Evolutionary conservation across 176 grass and related monocot genomes (phyloP), one percentile per base, ranked within the genome.

Genomic region (Triticum turgidum): DNA sequence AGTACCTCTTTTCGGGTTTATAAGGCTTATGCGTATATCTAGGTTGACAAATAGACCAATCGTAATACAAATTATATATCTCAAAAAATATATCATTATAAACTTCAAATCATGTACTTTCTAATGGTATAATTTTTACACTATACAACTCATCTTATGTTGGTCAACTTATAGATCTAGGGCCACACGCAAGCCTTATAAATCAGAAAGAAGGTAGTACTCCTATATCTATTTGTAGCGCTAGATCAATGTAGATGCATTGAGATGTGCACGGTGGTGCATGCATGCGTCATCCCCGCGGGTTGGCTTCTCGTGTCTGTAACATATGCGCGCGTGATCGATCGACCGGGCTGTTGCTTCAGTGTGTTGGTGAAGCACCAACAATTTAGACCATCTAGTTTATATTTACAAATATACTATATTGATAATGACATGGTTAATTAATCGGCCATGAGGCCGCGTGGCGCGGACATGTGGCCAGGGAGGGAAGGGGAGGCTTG

Each of bases 321-420:
- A 78, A 45, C 71, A 38, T 51, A n/a, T 0, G 51, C 47, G 47
- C 47, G 47, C 47, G 5, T 3, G 70, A n/a, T 3, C 15, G 37
- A 47, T 20, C 9, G 73, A 66, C 71, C 39, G n/a, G 2, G n/a
- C 5, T 45, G 78, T 38, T 56, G 85, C 79, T 89, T 89, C 21
- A 12, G 62, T 72, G 77, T 85, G 88, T 61, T 72, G 74, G 52
- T 83, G 65, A 88, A 84, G 80, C 87, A 63, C 33, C 12, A 29
- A 32, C 61, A 32, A 11, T 45, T 45, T 45, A 0, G 9, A 42
- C 51, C 1, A 75, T 75, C 65, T 7, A n/a, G 34, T 65, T 79
- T 49, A 8, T 6, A 8, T 58, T 8, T 58, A 21, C 13, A 18
- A 69, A 83, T 9, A 20, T 22, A 17, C 18, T 21, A 58, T 17